Base-by-base conservation (phyloP, 371 early-diverging fungal genomes). In the Actinomortierella wolfii region DNA sequence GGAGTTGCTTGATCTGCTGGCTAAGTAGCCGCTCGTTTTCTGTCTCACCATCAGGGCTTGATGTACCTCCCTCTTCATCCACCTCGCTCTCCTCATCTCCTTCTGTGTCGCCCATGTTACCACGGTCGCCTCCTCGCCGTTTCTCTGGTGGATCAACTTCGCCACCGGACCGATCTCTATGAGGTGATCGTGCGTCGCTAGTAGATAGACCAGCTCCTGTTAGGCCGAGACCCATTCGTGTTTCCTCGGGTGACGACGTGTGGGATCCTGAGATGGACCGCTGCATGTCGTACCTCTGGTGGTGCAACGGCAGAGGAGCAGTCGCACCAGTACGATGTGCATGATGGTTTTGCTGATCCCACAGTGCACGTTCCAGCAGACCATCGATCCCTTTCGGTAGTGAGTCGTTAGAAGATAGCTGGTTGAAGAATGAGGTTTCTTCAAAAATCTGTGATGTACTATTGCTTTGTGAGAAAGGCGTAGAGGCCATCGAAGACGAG, bases 341-440 rank as follows among this genome's bases (percentile, higher is more conserved):
- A 28, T 57, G 53, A 21, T 43, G 52, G 8, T 25, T 40, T 5
- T 40, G 34, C 5, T 34, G 34, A 34, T 34, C 34, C 34, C 34
- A 51, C 7, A 51, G 14, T 2, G 28, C 25, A 4, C 26, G n/a
- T 11, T 28, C 18, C 18, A 24, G 28, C n/a, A 8, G 7, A 1
- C 15, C 51, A 17, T 28, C 51, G 18, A 24, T 28, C 24, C 62
- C 73, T 8, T 66, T 50, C 4, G 73, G 48, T 13, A 71, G 14
- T 5, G 66, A 65, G 17, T 71, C 73, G 23, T 61, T 71, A 6
- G 73, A 71, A 0, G 73, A 71, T 2, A 71, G 34, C 40, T 71
- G 73, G n/a, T 71, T 71, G 45, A 71, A 71, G 24, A 71, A 71
- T 2, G 73, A 71, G 7, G 73, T 71, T 50, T 71, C 73, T 18